Conservation (phyloP, 176 grass and related monocot genomes). For the Cymbopogon citratus region DNA sequence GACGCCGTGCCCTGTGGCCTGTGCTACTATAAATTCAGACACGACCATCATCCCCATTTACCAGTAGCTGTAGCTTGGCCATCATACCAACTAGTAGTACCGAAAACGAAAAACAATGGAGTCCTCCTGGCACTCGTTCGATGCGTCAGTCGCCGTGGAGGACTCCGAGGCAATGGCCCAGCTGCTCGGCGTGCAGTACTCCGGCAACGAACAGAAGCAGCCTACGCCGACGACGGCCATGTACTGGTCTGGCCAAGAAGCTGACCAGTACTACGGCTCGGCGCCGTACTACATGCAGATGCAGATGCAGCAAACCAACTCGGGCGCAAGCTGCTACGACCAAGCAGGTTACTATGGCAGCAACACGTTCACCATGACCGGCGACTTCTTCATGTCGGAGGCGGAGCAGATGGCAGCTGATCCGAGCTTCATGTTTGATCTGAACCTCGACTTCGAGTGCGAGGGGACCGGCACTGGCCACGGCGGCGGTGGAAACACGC, state of each 20-base stretch:
- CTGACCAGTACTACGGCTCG: slow-evolving; percentile 44
- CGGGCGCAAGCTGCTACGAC: slow-evolving; percentile 33
- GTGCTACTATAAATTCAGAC: slow-evolving; percentile 25
- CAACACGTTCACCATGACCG: slow-evolving; percentile 26
- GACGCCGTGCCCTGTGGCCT: background rate
- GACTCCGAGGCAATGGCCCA: slow-evolving; percentile 76
- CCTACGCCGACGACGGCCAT: slow-evolving; percentile 24
- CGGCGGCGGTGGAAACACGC: background rate
- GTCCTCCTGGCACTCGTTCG: slow-evolving; percentile 66
- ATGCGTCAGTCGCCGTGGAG: slow-evolving; percentile 48
- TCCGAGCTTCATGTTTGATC: slow-evolving; percentile 43
- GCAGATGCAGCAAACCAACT: slow-evolving; percentile 9
- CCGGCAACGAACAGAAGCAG: slow-evolving; percentile 36
- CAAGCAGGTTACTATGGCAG: slow-evolving; percentile 37
- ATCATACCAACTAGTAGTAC: slow-evolving; percentile 16
- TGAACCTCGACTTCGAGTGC: slow-evolving; percentile 53
- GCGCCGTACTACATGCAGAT: slow-evolving; percentile 39
- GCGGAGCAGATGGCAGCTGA: slow-evolving; percentile 30
- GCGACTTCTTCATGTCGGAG: slow-evolving; percentile 36
- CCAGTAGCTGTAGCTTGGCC: slow-evolving; percentile 11
- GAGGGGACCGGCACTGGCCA: background rate
- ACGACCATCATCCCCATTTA: background rate
- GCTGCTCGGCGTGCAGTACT: slow-evolving; percentile 55
- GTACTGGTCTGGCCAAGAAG: slow-evolving; percentile 55
- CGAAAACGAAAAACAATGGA: background rate